phyloP scores from a whole-genome alignment of 2,329 filamentous ascomycete genomes.

The Pseudogymnoascus sp. region DNA sequence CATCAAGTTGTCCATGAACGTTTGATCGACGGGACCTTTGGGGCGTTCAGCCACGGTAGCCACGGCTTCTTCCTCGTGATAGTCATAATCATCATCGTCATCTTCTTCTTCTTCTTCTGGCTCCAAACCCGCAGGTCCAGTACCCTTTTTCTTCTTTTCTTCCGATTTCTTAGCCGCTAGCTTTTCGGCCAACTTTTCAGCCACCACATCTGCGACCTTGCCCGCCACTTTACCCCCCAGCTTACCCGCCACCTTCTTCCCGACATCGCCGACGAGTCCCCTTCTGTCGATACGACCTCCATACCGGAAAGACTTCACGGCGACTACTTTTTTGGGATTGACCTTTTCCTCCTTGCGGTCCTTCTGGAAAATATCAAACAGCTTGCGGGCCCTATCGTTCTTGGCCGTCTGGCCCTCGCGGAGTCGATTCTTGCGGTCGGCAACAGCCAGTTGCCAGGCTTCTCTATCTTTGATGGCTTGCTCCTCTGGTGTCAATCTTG shows the following conservation, averaged over 20 bases:
- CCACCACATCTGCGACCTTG: not conserved
- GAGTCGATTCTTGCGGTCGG: not conserved
- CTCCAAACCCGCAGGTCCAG: not conserved
- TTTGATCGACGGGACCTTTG: not conserved
- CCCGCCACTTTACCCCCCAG: not conserved
- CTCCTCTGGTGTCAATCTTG: not conserved
- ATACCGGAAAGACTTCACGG: not conserved
- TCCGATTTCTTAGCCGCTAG: not conserved
- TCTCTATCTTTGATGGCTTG: not conserved
- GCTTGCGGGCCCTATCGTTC: not conserved
- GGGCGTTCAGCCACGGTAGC: not conserved
- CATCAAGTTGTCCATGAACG: constrained; percentile 4
- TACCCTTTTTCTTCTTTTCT: not conserved
- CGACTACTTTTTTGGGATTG: not conserved
- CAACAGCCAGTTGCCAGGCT: not conserved
- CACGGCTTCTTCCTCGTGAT: not conserved
- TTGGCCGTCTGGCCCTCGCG: not conserved
- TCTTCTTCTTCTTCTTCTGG: not conserved
- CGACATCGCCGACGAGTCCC: not conserved
- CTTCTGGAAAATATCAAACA: constrained; percentile 4
- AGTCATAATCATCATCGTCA: too few relatives aligned
- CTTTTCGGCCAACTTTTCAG: not conserved
- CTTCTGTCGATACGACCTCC: not conserved
- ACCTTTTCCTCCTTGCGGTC: not conserved
- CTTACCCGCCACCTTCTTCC: not conserved